Conservation (phyloP, 192 early-diverging fungal genomes). For the Mortierella hygrophila region DNA sequence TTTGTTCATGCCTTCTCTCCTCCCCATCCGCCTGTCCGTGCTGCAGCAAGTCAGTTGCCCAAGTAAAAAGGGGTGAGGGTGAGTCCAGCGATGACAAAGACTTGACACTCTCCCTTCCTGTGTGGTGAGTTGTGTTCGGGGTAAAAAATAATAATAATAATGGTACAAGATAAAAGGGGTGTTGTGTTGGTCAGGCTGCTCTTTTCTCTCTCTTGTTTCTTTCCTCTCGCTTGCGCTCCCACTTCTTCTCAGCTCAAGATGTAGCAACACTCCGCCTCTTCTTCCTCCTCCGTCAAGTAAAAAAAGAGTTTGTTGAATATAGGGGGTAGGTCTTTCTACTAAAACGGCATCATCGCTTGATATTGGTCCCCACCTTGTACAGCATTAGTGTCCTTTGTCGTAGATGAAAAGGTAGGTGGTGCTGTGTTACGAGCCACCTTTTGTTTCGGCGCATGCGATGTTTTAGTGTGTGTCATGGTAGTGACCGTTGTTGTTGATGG, state of each 20-base stretch:
- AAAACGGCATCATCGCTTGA: neutral
- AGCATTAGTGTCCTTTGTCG: neutral
- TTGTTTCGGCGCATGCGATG: neutral
- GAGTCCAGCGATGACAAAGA: slow-evolving; percentile 14
- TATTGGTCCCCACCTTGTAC: neutral
- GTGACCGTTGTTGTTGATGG: neutral
- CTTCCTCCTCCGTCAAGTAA: neutral
- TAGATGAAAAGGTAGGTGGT: neutral
- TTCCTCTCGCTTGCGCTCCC: neutral
- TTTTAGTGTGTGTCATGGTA: neutral
- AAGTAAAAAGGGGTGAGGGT: slow-evolving; percentile 30
- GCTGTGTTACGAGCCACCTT: neutral
- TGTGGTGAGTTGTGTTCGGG: neutral
- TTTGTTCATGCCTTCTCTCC: neutral
- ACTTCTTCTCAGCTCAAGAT: no score
- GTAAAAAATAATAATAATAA: neutral
- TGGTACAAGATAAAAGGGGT: neutral
- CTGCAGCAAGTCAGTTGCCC: slow-evolving; percentile 41
- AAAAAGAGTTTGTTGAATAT: neutral
- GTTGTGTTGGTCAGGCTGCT: neutral
- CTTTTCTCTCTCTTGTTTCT: neutral
- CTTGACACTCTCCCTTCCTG: neutral
- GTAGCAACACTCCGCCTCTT: neutral
- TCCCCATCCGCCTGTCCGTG: neutral
- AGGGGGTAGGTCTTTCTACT: neutral